phyloP scores from a whole-genome alignment of 495 filamentous ascomycete species.

The Penicillium cinerascens region DNA sequence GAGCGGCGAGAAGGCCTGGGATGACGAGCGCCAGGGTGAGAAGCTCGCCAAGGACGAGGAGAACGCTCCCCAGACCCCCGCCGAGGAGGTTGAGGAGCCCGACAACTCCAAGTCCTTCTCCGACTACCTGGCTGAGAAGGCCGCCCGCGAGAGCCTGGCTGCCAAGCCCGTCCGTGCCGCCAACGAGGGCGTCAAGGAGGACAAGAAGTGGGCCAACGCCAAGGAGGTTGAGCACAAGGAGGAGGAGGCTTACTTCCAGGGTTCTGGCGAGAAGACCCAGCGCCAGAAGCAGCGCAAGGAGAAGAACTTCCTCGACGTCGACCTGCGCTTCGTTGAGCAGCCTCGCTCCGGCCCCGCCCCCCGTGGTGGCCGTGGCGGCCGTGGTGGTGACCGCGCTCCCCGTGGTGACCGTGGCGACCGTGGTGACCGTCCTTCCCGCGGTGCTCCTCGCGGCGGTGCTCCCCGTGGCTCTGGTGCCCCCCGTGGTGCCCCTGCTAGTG shows the following conservation, averaged over 20 bases:
- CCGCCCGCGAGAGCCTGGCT: conserved; percentile 74
- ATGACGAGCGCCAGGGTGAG: conserved; percentile 84
- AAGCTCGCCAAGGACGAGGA: conserved; percentile 80
- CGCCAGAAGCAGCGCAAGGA: conserved; percentile 87
- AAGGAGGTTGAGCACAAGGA: conserved; percentile 70
- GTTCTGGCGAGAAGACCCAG: conserved; percentile 72
- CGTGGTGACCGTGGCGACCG: conserved; percentile 33
- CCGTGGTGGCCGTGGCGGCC: conserved; percentile 47
- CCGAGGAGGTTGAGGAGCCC: conserved; percentile 60
- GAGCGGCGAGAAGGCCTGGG: conserved; percentile 73
- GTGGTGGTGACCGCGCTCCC: conserved; percentile 36
- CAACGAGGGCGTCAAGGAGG: conserved; percentile 79
- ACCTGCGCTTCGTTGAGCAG: conserved; percentile 71
- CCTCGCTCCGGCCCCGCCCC: conserved; percentile 44
- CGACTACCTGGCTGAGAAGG: conserved; percentile 84
- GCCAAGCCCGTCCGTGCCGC: conserved; percentile 71
- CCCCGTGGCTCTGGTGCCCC: conserved; percentile 3
- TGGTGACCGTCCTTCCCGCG: conserved; percentile 35
- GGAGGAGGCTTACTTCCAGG: conserved; percentile 73
- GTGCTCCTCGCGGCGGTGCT: conserved; percentile 31
- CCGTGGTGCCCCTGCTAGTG: conserved; percentile 37
- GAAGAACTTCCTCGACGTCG: conserved; percentile 85
- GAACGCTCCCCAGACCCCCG: conserved; percentile 54
- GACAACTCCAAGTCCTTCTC: conserved; percentile 84
- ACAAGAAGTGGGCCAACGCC: conserved; percentile 90